Evolutionary conservation across 208 protist species (phyloP).

Genomic region (Pavlovales sp.): DNA sequence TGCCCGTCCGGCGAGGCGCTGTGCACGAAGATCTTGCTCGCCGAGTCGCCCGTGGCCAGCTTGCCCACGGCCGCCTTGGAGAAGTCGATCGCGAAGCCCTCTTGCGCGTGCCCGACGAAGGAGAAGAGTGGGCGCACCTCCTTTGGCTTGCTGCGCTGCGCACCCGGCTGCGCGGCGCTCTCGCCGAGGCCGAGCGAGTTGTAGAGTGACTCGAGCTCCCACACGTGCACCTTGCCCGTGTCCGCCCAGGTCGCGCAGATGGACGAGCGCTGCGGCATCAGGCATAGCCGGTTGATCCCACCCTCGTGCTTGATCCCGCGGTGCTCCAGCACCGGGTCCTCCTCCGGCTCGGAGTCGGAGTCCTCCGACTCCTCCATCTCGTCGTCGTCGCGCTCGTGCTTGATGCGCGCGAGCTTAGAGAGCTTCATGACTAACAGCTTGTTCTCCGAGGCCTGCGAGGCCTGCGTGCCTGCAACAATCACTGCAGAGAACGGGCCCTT

Average conservation of each 20-base stretch:
- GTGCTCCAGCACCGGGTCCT: constrained; percentile 54
- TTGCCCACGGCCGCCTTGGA: constrained; percentile 59
- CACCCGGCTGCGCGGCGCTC: not conserved
- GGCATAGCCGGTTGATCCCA: constrained; percentile 58
- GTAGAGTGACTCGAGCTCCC: constrained; percentile 66
- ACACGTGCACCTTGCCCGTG: constrained; percentile 83
- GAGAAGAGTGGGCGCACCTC: constrained; percentile 27
- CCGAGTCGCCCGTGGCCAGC: constrained; percentile 79
- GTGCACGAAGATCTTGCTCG: constrained; percentile 80
- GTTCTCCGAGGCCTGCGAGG: constrained; percentile 78
- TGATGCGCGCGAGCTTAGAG: constrained; percentile 81
- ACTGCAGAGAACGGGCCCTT: constrained; percentile 82
- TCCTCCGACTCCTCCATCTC: constrained; percentile 63
- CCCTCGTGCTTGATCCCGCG: constrained; percentile 48
- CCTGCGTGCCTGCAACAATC: constrained; percentile 89
- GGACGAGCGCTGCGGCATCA: constrained; percentile 68
- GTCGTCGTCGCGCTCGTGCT: constrained; percentile 73
- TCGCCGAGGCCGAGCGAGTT: not conserved
- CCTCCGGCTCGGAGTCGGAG: constrained; percentile 73
- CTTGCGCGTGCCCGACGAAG: constrained; percentile 74
- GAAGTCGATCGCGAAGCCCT: constrained; percentile 96
- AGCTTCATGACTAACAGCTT: constrained; percentile 85
- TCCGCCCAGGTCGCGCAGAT: constrained; percentile 83
- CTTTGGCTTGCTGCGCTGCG: not conserved
- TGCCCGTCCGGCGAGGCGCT: constrained; percentile 68